A percentile compares a stretch with the other conserved stretches of the same genome.
Conservation (phyloP, 2,329 filamentous ascomycete species). For the Davidsoniella eucalypti region DNA sequence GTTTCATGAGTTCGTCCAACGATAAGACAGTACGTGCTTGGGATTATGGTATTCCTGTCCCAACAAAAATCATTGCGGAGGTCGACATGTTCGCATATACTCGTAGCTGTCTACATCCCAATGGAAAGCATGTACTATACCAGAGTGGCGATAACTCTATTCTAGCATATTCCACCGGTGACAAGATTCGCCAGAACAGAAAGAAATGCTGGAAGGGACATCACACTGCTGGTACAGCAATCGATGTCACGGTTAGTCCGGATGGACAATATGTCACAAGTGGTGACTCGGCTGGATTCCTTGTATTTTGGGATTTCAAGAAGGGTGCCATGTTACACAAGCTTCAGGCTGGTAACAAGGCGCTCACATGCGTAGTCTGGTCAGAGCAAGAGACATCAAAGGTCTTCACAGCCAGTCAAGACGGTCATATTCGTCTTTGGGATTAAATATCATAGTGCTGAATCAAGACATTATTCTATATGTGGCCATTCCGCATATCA, state of each 20-base stretch:
- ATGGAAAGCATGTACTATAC: constrained; percentile 85
- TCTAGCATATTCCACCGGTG: constrained; percentile 81
- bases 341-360: constrained; percentile 66
- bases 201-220: constrained; percentile 95
- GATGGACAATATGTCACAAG: constrained; percentile 83
- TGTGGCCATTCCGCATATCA: not conserved
- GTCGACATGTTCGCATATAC: constrained; percentile 97
- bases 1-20: constrained; percentile 96
- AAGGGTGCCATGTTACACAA: constrained; percentile 99
- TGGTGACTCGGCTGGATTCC: constrained; percentile 74
- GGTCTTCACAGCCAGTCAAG: constrained; percentile 75
- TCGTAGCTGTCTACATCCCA: constrained; percentile 67
- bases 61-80: constrained; percentile 96
- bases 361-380: constrained; percentile 81
- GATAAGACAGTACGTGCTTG: constrained; percentile 91
- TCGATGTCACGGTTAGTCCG: constrained; percentile 74
- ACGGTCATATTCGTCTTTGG: constrained; percentile 84
- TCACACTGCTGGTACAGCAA: constrained; percentile 86
- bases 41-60: constrained; percentile 97
- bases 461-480: not conserved
- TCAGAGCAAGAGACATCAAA: constrained; percentile 96
- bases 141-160: constrained; percentile 94
- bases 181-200: constrained; percentile 92
- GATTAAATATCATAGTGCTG: constrained; percentile 39
- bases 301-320: constrained; percentile 99